Conservation (phyloP, 2,329 filamentous ascomycete species). For the Lasiodiplodia sp. region DNA sequence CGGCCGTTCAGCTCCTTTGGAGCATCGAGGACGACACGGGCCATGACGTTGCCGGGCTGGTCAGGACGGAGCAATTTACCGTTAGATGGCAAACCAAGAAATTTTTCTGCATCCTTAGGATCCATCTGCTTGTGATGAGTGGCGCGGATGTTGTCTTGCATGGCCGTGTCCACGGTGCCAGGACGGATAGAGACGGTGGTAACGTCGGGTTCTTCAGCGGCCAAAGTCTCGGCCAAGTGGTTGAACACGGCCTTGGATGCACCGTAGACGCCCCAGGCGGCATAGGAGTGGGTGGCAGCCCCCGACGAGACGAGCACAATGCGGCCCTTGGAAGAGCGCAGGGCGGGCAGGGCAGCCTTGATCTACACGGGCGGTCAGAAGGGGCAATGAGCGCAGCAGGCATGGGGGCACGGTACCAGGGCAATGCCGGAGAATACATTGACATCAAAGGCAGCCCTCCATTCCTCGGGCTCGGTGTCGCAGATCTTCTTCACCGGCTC, state of each 20-base stretch:
- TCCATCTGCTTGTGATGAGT: conserved; percentile 70
- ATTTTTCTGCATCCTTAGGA: conserved; percentile 65
- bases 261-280: conserved; percentile 79
- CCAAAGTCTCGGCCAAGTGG: conserved; percentile 76
- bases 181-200: conserved; percentile 76
- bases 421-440: conserved; percentile 87
- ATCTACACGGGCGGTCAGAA: conserved; percentile 56
- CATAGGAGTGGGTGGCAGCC: conserved; percentile 69
- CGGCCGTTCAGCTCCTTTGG: conserved; percentile 75
- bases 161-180: conserved; percentile 85
- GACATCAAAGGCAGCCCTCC: conserved; percentile 77
- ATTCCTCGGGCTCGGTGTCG: conserved; percentile 73
- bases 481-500: conserved; percentile 76
- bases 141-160: conserved; percentile 84
- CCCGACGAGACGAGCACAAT: conserved; percentile 81
- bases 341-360: conserved; percentile 71
- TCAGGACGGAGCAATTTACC: conserved; percentile 81
- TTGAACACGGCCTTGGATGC: conserved; percentile 85
- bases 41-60: conserved; percentile 86
- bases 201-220: conserved; percentile 78
- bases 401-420: conserved; percentile 62
- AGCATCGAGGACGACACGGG: conserved; percentile 73
- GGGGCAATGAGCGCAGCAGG: conserved; percentile 37
- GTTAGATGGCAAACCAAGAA: conserved; percentile 71
- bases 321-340: conserved; percentile 72